Conservation (phyloP, 176 grass and related monocot genomes). For the Eleusine indica region DNA sequence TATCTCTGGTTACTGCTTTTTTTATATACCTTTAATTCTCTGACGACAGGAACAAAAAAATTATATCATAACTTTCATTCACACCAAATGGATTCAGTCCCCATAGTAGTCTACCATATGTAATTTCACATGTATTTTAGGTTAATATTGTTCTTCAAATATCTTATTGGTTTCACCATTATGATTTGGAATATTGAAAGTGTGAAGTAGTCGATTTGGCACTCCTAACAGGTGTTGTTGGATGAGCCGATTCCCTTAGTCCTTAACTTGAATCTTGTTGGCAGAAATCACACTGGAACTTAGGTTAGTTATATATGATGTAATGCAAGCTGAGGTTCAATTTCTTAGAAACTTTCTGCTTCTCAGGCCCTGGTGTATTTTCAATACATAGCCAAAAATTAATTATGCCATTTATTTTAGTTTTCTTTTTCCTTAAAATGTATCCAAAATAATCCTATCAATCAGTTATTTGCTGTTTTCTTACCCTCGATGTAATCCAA, state of each 20-base stretch:
- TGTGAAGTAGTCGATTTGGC: not conserved
- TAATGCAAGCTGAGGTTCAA: not conserved
- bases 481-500: not conserved
- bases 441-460: not conserved
- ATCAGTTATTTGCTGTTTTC: not conserved
- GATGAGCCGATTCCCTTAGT: conserved; percentile 4
- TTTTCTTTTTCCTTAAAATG: conserved; percentile 2
- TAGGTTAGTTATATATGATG: not conserved
- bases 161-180: not conserved
- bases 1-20: not conserved
- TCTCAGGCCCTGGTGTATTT: not conserved
- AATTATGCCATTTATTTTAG: not conserved
- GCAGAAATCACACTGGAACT: conserved; percentile 13
- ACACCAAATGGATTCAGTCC: not conserved
- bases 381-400: not conserved
- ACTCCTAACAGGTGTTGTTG: not conserved
- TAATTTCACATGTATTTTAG: not conserved
- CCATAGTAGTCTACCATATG: not conserved
- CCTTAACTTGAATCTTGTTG: not conserved
- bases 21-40: not conserved
- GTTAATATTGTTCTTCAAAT: conserved; percentile 1
- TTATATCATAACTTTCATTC: not conserved
- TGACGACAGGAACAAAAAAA: not conserved
- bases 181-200: not conserved
- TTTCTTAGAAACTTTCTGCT: not conserved